Evolutionary conservation across 371 early-diverging fungal species (phyloP).

Genomic region (Blakeslea trispora): DNA sequence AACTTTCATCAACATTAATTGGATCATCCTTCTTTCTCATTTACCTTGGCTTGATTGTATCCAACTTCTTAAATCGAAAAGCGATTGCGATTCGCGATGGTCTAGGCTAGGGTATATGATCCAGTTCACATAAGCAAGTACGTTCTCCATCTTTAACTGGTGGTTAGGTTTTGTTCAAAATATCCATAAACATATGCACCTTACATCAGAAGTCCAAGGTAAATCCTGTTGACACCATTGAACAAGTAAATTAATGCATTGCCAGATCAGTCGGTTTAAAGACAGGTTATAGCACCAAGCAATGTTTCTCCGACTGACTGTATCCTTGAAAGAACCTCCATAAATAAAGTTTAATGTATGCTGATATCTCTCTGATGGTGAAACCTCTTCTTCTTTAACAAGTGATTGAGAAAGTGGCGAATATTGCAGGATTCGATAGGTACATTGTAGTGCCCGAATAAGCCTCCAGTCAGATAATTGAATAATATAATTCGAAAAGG

Average conservation of each 20-base stretch:
- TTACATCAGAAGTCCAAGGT: conserved; percentile 13
- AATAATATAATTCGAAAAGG: conserved; percentile 1
- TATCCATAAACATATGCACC: neutral
- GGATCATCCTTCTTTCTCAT: too few relatives aligned
- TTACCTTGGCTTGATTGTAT: conserved; percentile 17
- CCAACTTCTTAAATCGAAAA: conserved; percentile 13
- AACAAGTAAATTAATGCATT: neutral
- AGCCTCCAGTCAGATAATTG: conserved; percentile 12
- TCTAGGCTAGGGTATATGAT: conserved; percentile 18
- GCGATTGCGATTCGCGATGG: conserved; percentile 13
- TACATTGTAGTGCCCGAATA: conserved; percentile 3
- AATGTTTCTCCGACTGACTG: conserved; percentile 1
- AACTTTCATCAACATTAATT: neutral
- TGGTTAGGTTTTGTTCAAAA: neutral
- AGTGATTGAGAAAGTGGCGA: neutral
- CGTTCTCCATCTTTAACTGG: conserved; percentile 12
- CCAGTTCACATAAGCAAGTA: conserved; percentile 15
- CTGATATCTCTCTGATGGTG: neutral
- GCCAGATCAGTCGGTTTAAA: conserved; percentile 3
- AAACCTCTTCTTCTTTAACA: neutral
- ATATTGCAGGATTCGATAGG: neutral
- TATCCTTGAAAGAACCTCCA: neutral
- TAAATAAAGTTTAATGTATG: conserved; percentile 2
- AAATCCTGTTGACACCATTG: conserved; percentile 11
- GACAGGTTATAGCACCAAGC: conserved; percentile 15